phyloP scores from a whole-genome alignment of 371 early-diverging fungal species.

The Mucor piriformis region DNA sequence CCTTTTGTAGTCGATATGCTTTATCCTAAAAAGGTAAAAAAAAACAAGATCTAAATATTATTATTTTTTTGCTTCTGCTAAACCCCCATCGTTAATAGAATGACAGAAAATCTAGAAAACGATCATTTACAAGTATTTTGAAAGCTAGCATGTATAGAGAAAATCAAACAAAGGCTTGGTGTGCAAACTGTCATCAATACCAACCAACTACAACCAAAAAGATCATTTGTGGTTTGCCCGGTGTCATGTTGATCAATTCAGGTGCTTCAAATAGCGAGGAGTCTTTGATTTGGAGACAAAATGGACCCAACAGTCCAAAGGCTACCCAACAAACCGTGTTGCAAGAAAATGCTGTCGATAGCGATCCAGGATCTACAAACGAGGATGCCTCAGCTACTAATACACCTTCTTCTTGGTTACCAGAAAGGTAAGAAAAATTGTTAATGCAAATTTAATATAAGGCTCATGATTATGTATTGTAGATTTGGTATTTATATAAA shows the following conservation, averaged over 20 bases:
- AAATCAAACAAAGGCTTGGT: slow-evolving; percentile 81
- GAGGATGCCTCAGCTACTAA: slow-evolving; percentile 20
- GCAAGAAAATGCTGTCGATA: slow-evolving; percentile 8
- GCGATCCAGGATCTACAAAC: slow-evolving; percentile 19
- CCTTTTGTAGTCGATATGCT: slow-evolving; percentile 83
- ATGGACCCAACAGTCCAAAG: slow-evolving; percentile 45
- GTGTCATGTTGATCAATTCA: slow-evolving; percentile 72
- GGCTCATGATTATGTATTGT: too few species aligned
- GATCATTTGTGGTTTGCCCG: slow-evolving; percentile 63
- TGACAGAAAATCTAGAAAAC: slow-evolving; percentile 47
- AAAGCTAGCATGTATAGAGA: slow-evolving; percentile 72
- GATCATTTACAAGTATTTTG: slow-evolving; percentile 63
- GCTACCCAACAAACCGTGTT: neutral
- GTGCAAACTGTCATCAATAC: slow-evolving; percentile 73
- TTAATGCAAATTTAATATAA: neutral
- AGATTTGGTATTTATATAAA: slow-evolving; percentile 59
- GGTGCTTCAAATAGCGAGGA: slow-evolving; percentile 63
- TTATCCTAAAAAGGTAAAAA: slow-evolving; percentile 58
- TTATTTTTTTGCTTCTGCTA: neutral
- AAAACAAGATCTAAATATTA: too few species aligned
- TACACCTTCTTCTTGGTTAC: slow-evolving; percentile 47
- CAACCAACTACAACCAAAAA: slow-evolving; percentile 70
- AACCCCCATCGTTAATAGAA: slow-evolving; percentile 1
- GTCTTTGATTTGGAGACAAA: slow-evolving; percentile 52
- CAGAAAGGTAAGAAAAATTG: slow-evolving; percentile 35